Conservation (phyloP, 768 basidiomycete species). For the Leccinum rimulosum region DNA sequence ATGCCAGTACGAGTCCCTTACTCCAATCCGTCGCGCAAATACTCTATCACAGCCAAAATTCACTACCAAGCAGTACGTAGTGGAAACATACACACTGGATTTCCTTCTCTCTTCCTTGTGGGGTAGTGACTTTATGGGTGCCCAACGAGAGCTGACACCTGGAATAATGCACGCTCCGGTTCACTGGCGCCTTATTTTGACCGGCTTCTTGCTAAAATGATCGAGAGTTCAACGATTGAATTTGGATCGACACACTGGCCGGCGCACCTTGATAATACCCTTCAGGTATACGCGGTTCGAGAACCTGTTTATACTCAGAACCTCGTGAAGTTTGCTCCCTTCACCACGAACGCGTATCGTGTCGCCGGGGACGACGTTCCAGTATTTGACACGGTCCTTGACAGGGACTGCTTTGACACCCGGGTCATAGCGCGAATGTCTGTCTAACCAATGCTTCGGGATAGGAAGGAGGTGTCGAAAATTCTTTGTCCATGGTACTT, state of each 20-base stretch:
- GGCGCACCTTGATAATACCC: slow-evolving; percentile 34
- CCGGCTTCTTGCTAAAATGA: slow-evolving; percentile 16
- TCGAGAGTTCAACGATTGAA: neutral
- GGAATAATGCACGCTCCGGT: slow-evolving; percentile 63
- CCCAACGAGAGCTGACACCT: slow-evolving; percentile 76
- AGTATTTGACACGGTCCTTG: slow-evolving; percentile 74
- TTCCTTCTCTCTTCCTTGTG: slow-evolving; percentile 34
- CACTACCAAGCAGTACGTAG: neutral
- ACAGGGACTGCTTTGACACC: slow-evolving; percentile 53
- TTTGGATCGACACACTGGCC: neutral
- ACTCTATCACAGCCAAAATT: slow-evolving; percentile 45
- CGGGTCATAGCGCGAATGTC: slow-evolving; percentile 41
- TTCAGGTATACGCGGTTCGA: slow-evolving; percentile 66
- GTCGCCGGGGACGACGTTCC: slow-evolving; percentile 89
- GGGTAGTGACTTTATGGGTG: slow-evolving; percentile 43
- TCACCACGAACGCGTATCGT: slow-evolving; percentile 70
- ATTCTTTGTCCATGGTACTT: slow-evolving; percentile 56
- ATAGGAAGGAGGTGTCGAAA: slow-evolving; percentile 64
- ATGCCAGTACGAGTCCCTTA: slow-evolving; percentile 59
- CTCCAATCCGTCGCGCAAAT: slow-evolving; percentile 71
- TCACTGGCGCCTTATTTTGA: slow-evolving; percentile 24
- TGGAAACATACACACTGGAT: slow-evolving; percentile 42
- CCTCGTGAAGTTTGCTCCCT: slow-evolving; percentile 60
- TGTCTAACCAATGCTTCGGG: slow-evolving; percentile 52
- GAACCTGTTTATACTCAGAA: slow-evolving; percentile 69